Base-by-base conservation (phyloP, 768 basidiomycete species). In the Mycena indigotica region DNA sequence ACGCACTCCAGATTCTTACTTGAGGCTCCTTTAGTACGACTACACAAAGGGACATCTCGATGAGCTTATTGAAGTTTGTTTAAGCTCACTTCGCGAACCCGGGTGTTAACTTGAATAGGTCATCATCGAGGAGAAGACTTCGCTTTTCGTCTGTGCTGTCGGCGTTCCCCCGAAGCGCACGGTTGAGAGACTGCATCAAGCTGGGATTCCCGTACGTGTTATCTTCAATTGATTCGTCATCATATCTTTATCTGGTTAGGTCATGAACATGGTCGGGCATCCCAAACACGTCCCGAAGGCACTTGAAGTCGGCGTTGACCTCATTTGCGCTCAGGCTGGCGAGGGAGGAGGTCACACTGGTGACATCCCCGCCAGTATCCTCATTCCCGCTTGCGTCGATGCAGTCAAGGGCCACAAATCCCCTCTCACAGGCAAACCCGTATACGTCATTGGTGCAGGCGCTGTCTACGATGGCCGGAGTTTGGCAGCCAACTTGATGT, bases 291-390 rank as follows among this genome's bases (percentile, higher is more conserved):
- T 90, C 44, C 61, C 76, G 46, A 91, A 90, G 70, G 91, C 91
- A 6, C 81, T 96, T 28, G 90, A 81, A 3, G 87, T 80, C 30
- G 95, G 95, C 30, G 89, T 92, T 28, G 95, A 98, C 67, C 77
- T 98, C 58, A 95, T 98, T 69, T 97, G 95, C 66, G 93, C 93
- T 3, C 94, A 96, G 74, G 94, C 89, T 2, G 91, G 93, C 24
- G 95, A 97, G 73, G 95, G 91, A 32, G 93, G 93, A 52, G 91
- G 91, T 15, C 86, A 87, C 77, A 96, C 95, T 0, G 95, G 95
- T 23, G 87, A 91, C 61, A 84, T 87, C 8, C 84, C 94, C 1
- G 87, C 90, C 2, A 87, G 87, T 15, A 83, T 98, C 68, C 84
- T 98, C 63, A 93, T 98, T 58, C 93, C 94, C 8, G 93, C 93